Evolutionary conservation across 768 basidiomycete species (phyloP), one percentile per base, ranked within the genome.

Genomic region (Mycena sanguinolenta): DNA sequence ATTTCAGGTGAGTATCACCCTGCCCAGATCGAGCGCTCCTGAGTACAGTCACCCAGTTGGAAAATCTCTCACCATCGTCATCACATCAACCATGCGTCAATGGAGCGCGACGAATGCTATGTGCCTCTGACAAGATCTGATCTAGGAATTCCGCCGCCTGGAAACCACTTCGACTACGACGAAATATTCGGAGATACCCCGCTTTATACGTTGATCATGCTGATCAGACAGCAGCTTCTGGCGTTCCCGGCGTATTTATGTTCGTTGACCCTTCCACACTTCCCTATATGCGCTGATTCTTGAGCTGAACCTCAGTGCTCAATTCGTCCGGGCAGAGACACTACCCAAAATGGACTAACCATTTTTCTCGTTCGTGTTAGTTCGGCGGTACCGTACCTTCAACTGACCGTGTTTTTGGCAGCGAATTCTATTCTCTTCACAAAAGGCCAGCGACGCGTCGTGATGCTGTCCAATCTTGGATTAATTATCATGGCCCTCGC

Each of bases 71-170:
- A 88, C 65, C 87, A 88, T 74, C 82, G 85, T 38, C 87, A 88
- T 74, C 86, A 88, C 69, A 81, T 78, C 30, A 84, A 85, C 67
- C 86, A 86, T 65, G 85, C 84, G 21, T 87, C 85, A 0, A 86
- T 87, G 85, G 86, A 87, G 71, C 82, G 84, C 32, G 87, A 88
- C 65, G 87, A 88, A 64, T 86, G 87, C 4, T 91, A 91, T 70
- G 86, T 91, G 16, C 90, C 90, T 2, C 88, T 89, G 76, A 90
- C 89, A 4, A 81, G 89, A 21, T 80, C 79, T 60, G 89, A 90
- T 61, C 83, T 90, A 28, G 83, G 84, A 5, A 81, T 91, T 42
- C 82, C 84, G 38, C 86, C 83, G 0, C 36, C 28, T 1, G 63
- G 50, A 5, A 38, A 60, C 17, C 79, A 82, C 44, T 75, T 67